Evolutionary conservation across 2,329 filamentous ascomycete genomes (phyloP).

Genomic region (Aspergillus phoenicis): DNA sequence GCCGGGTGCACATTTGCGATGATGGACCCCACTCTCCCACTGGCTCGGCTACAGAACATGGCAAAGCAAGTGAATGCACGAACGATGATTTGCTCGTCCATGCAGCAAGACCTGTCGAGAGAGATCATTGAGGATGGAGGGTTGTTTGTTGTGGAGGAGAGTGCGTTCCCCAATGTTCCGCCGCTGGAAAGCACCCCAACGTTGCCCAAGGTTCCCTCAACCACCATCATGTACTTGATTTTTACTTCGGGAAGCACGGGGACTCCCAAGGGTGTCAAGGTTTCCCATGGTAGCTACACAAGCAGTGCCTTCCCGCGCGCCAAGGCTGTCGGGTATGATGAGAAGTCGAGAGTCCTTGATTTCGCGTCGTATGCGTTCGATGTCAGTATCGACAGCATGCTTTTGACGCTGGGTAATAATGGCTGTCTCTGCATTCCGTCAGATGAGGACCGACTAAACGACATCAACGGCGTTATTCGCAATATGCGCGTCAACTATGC

Average conservation of each 20-base stretch:
- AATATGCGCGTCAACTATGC: constrained; percentile 57
- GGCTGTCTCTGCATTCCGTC: constrained; percentile 63
- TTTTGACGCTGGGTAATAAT: constrained; percentile 58
- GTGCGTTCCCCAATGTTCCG: constrained; percentile 25
- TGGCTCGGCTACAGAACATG: constrained; percentile 39
- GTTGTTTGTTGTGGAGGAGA: constrained; percentile 31
- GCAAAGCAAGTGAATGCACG: constrained; percentile 32
- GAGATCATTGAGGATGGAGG: constrained; percentile 36
- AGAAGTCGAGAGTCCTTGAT: constrained; percentile 62
- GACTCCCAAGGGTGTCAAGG: constrained; percentile 59
- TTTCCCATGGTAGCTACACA: constrained; percentile 62
- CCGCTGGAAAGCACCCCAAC: constrained; percentile 8
- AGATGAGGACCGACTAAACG: constrained; percentile 50
- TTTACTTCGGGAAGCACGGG: constrained; percentile 61
- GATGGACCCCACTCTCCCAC: constrained; percentile 38
- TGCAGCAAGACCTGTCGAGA: constrained; percentile 31
- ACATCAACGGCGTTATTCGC: constrained; percentile 54
- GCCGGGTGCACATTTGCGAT: constrained; percentile 34
- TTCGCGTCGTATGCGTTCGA: constrained; percentile 60
- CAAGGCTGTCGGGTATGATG: constrained; percentile 52
- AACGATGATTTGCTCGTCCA: constrained; percentile 33
- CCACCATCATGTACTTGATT: constrained; percentile 59
- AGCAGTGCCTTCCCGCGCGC: constrained; percentile 59
- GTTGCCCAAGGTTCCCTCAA: constrained; percentile 32
- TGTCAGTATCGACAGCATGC: constrained; percentile 56